Evolutionary conservation across 257 asterid species (phyloP).

Genomic region (Solanum medicagineum): DNA sequence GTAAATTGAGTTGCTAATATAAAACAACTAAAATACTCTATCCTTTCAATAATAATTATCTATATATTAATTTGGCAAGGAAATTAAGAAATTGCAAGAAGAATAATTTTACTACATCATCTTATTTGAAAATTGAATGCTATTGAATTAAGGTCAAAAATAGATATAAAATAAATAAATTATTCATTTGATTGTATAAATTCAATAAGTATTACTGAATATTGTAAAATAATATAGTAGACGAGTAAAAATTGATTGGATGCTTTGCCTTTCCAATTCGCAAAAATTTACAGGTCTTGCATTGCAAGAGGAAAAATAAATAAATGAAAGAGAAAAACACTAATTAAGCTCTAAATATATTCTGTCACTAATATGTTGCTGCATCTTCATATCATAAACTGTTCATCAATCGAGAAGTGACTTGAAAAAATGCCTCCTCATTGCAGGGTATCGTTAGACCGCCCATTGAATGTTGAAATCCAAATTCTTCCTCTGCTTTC

Average conservation of each 20-base stretch:
- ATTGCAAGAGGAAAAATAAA: background rate
- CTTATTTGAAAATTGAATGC: no score
- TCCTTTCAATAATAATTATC: no score
- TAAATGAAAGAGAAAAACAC: background rate
- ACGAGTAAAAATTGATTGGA: no score
- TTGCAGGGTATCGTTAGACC: slow-evolving; percentile 4
- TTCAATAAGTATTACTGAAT: no score
- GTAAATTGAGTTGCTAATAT: background rate
- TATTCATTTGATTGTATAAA: no score
- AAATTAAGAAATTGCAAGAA: no score
- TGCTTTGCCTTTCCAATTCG: background rate
- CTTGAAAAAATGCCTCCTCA: background rate
- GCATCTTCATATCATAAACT: background rate
- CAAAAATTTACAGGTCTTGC: background rate
- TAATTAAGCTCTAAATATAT: background rate
- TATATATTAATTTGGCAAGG: no score
- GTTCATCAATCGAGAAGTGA: slow-evolving; percentile 1
- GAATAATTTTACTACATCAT: no score
- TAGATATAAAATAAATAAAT: no score
- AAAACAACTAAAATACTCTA: background rate
- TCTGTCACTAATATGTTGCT: background rate
- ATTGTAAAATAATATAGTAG: no score
- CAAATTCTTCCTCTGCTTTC: slow-evolving; percentile 4
- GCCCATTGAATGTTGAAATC: slow-evolving; percentile 7
- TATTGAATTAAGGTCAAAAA: no score